These are phyloP conservation scores for Thyridium curvatum DNA, from an alignment of 2,329 filamentous ascomycete species.

Conservation along the genomic window DNA sequence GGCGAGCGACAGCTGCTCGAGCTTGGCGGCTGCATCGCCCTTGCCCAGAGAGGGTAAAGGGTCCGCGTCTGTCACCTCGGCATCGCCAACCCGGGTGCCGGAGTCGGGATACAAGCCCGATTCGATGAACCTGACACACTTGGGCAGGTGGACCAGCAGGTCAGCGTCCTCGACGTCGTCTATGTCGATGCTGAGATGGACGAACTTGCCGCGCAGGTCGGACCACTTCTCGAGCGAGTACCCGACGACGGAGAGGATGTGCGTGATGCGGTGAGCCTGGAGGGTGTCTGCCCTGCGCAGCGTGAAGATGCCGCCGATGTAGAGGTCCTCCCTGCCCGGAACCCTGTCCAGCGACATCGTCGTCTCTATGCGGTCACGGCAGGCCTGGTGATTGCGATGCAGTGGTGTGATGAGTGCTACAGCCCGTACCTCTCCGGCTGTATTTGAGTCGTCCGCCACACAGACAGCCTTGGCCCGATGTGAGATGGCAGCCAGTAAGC, in stretches of 20 bases:
- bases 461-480: too few relatives aligned
- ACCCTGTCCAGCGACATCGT: slow-evolving; percentile 60
- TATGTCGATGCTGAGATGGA: slow-evolving; percentile 74
- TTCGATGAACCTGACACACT: slow-evolving; percentile 77
- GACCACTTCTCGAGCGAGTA: slow-evolving; percentile 32
- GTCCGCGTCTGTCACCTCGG: too few relatives aligned
- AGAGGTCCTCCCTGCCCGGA: slow-evolving; percentile 64
- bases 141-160: slow-evolving; percentile 72
- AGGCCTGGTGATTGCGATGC: slow-evolving; percentile 2
- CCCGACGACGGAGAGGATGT: slow-evolving; percentile 75
- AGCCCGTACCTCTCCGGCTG: too few relatives aligned
- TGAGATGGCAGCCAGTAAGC: too few relatives aligned
- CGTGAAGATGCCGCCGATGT: slow-evolving; percentile 75
- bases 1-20: slow-evolving; percentile 1
- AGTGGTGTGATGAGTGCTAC: too few relatives aligned
- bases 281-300: slow-evolving; percentile 67
- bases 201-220: slow-evolving; percentile 42
- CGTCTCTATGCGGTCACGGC: neutral
- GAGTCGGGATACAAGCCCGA: slow-evolving; percentile 47
- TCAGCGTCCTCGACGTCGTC: slow-evolving; percentile 91
- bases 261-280: slow-evolving; percentile 70
- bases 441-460: too few relatives aligned
- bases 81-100: neutral
- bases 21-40: neutral
- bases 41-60: neutral